Evolutionary conservation across 2,329 filamentous ascomycete genomes (phyloP).

Genomic region (Emericellopsis atlantica): DNA sequence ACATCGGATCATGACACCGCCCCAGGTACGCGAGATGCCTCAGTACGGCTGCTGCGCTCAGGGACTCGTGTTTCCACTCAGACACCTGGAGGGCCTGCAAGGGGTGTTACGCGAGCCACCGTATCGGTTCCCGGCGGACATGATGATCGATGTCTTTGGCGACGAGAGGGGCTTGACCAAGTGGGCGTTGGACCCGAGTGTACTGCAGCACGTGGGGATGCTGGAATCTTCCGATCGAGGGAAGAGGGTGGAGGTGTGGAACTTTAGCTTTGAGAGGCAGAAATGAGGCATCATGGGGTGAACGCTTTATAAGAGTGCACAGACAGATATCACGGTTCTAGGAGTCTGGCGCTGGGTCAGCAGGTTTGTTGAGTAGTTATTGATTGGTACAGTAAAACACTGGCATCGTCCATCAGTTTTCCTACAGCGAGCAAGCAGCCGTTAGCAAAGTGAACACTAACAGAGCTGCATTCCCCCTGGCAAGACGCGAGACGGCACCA

Average conservation of each 20-base stretch:
- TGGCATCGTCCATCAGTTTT: too few species aligned
- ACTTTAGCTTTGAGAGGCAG: conserved; percentile 18
- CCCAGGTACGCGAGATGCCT: conserved; percentile 19
- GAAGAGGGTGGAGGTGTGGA: conserved; percentile 18
- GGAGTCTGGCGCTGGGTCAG: too few species aligned
- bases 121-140: conserved; percentile 19
- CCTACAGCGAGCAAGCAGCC: too few species aligned
- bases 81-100: conserved; percentile 14
- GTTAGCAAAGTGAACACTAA: too few species aligned
- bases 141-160: conserved; percentile 20
- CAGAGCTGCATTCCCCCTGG: too few species aligned
- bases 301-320: too few species aligned
- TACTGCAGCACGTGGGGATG: conserved; percentile 22
- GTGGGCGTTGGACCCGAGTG: conserved; percentile 22
- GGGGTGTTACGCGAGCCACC: conserved; percentile 15
- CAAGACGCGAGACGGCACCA: too few species aligned
- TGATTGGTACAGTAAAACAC: too few species aligned
- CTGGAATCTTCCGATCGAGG: conserved; percentile 15
- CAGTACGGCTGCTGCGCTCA: conserved; percentile 25
- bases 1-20: conserved; percentile 10
- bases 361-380: too few species aligned
- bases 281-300: too few species aligned
- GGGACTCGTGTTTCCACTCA: conserved; percentile 19
- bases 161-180: conserved; percentile 13
- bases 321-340: too few species aligned